Conservation (phyloP, 2,329 filamentous ascomycete genomes). For the Ceratocystiopsis minuta region DNA sequence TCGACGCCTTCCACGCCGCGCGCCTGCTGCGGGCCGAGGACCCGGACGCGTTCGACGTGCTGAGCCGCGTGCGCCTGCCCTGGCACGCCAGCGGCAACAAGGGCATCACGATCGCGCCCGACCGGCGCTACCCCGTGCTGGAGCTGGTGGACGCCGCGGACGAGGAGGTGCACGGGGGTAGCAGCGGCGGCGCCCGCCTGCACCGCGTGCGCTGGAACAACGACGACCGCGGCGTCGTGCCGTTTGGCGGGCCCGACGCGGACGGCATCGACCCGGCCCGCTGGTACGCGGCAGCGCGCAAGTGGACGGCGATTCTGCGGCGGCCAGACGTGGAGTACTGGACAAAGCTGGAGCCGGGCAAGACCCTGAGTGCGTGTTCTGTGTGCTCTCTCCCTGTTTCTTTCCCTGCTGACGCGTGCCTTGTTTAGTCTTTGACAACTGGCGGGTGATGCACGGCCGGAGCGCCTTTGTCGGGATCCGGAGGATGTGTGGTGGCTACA, state of each 20-base stretch:
- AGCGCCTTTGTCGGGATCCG: slow-evolving; percentile 67
- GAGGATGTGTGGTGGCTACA: slow-evolving; percentile 80
- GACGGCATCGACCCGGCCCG: slow-evolving; percentile 23
- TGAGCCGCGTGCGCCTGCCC: slow-evolving; percentile 41
- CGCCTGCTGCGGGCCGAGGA: slow-evolving; percentile 35
- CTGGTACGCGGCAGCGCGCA: slow-evolving; percentile 70
- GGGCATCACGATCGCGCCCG: slow-evolving; percentile 62
- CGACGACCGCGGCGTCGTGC: slow-evolving; percentile 60
- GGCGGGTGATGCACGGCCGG: slow-evolving; percentile 80
- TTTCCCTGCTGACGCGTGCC: not conserved
- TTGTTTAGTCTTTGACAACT: slow-evolving; percentile 73
- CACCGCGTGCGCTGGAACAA: slow-evolving; percentile 80
- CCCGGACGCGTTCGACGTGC: slow-evolving; percentile 33
- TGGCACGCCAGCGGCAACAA: slow-evolving; percentile 84
- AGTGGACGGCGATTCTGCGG: slow-evolving; percentile 54
- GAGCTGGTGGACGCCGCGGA: slow-evolving; percentile 28
- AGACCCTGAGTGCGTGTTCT: slow-evolving; percentile 44
- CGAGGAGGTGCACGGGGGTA: not conserved
- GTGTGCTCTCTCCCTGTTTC: not conserved
- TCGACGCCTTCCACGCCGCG: slow-evolving; percentile 72
- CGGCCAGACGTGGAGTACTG: slow-evolving; percentile 51
- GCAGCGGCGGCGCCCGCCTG: slow-evolving; percentile 11
- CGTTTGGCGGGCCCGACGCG: slow-evolving; percentile 24
- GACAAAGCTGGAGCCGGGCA: slow-evolving; percentile 67
- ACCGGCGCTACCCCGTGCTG: slow-evolving; percentile 53